These are phyloP conservation scores for Lophium mytilinum DNA, from an alignment of 495 filamentous ascomycete genomes.

Conservation along the genomic window DNA sequence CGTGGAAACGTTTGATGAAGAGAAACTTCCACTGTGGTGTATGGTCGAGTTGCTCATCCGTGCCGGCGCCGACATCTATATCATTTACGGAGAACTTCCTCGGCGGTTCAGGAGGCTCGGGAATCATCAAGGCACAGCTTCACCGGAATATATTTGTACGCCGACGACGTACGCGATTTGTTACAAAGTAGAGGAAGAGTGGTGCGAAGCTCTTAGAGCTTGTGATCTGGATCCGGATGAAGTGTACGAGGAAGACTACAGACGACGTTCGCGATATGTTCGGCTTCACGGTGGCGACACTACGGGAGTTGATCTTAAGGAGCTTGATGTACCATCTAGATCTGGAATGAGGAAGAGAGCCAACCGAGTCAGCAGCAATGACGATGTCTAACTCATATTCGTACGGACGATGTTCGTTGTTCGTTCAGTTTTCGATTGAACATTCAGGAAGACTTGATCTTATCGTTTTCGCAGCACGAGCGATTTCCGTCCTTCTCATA, in stretches of 20 bases:
- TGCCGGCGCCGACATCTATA: slow-evolving; percentile 3
- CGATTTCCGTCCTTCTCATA: too few species aligned
- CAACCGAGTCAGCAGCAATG: neutral
- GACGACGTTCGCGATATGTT: neutral
- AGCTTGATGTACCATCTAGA: neutral
- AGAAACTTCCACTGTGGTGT: neutral
- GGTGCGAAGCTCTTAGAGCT: neutral
- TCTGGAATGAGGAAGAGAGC: neutral
- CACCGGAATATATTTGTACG: neutral
- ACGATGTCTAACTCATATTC: too few species aligned
- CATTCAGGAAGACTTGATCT: too few species aligned
- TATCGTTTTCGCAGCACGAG: too few species aligned
- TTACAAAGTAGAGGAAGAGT: neutral
- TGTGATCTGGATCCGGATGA: neutral
- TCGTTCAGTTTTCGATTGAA: too few species aligned
- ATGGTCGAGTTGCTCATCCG: neutral
- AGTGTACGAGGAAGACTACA: neutral
- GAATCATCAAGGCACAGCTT: neutral
- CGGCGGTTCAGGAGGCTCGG: too few species aligned
- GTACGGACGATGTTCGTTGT: too few species aligned
- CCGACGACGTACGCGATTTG: neutral
- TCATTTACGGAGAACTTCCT: too few species aligned
- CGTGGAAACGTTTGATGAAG: too few species aligned
- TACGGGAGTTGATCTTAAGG: slow-evolving; percentile 1
- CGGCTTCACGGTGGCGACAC: neutral